Evolutionary conservation across 345 rosid species (phyloP).

Genomic region (Eucalyptus fibrosa): DNA sequence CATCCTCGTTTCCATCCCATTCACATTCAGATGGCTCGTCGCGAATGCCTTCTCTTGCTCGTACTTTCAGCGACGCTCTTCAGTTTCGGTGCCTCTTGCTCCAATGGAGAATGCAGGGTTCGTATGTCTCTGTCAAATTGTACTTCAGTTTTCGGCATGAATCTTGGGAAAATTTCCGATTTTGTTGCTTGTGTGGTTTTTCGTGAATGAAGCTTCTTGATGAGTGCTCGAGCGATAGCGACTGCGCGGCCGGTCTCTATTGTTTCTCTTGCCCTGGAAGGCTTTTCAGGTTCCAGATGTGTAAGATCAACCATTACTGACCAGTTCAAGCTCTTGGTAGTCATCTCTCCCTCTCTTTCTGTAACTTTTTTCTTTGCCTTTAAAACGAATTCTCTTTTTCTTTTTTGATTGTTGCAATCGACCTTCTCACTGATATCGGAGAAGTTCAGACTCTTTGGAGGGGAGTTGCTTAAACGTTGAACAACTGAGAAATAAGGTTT

Average conservation of each 20-base stretch:
- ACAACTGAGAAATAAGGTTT: background rate
- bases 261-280: constrained; percentile 38
- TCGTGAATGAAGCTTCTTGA: constrained; percentile 28
- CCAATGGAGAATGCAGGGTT: constrained; percentile 45
- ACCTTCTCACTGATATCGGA: background rate
- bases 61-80: background rate
- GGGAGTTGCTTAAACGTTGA: background rate
- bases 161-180: background rate
- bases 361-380: background rate
- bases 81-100: constrained; percentile 16
- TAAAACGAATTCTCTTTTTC: background rate
- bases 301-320: constrained; percentile 35
- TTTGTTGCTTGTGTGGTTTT: background rate
- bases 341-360: background rate
- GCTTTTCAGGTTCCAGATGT: constrained; percentile 42
- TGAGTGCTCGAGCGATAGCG: constrained; percentile 37
- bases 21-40: background rate
- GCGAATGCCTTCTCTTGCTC: background rate
- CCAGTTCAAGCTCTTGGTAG: constrained; percentile 57
- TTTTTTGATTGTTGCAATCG: background rate
- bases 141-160: background rate
- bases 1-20: background rate
- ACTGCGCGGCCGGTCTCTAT: constrained; percentile 48
- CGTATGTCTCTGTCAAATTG: background rate
- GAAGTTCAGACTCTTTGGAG: background rate